Conservation (phyloP, 2,329 filamentous ascomycete genomes). For the Whalleya microplaca region DNA sequence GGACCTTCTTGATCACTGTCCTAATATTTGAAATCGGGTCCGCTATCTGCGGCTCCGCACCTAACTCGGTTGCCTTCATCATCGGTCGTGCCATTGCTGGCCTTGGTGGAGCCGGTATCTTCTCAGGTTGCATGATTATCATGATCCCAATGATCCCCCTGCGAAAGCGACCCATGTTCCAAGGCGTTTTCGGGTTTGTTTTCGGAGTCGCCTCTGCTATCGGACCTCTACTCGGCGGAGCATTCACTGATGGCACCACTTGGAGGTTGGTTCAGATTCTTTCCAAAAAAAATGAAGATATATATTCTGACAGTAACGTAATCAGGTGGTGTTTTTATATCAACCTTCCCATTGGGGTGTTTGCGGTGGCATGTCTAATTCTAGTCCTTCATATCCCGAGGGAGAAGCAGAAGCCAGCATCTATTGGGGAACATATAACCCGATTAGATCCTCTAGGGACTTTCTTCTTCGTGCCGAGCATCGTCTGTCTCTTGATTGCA, state of each 20-base stretch:
- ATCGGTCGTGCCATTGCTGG: constrained; percentile 61
- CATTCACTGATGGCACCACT: constrained; percentile 50
- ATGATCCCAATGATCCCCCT: constrained; percentile 63
- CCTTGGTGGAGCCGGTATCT: constrained; percentile 59
- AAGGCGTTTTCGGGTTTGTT: constrained; percentile 58
- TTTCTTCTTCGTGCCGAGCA: constrained; percentile 60
- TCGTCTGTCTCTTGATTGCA: constrained; percentile 63
- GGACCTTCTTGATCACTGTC: constrained; percentile 52
- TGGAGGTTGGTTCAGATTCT: constrained; percentile 47
- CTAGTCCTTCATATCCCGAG: constrained; percentile 51
- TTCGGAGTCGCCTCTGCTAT: constrained; percentile 59
- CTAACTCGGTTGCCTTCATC: constrained; percentile 57
- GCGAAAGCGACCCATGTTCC: constrained; percentile 62
- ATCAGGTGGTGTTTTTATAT: constrained; percentile 60
- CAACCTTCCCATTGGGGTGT: constrained; percentile 59
- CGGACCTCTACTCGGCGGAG: constrained; percentile 58
- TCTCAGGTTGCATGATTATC: constrained; percentile 59
- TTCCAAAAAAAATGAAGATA: not conserved
- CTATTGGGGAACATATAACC: constrained; percentile 47
- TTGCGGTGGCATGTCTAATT: constrained; percentile 53
- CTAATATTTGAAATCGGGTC: constrained; percentile 59
- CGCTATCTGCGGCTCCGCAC: constrained; percentile 55
- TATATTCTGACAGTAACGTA: constrained; percentile 16
- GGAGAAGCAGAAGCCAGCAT: constrained; percentile 23
- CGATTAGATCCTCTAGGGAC: constrained; percentile 61